These are phyloP conservation scores for Beauveria asiatica DNA, from an alignment of 2,329 filamentous ascomycete species.

Conservation along the genomic window DNA sequence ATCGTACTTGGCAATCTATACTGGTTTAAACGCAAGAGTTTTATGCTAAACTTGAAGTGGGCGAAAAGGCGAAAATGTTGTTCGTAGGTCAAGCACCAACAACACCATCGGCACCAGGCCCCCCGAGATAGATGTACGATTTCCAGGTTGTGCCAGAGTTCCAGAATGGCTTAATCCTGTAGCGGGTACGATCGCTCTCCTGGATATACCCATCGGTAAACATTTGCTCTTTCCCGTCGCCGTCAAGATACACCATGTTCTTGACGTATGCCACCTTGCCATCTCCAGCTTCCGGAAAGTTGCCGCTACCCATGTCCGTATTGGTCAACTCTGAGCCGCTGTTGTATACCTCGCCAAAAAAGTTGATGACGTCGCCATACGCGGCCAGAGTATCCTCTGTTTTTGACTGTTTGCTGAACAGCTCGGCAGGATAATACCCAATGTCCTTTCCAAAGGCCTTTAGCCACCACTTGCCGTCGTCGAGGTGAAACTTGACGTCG, in stretches of 20 bases:
- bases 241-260: slow-evolving; percentile 14
- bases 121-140: slow-evolving; percentile 15
- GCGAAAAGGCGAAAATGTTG: not conserved
- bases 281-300: slow-evolving; percentile 15
- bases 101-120: slow-evolving; percentile 15
- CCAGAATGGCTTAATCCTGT: slow-evolving; percentile 12
- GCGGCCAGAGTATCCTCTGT: slow-evolving; percentile 10
- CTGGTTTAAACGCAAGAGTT: not conserved
- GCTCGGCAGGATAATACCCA: slow-evolving; percentile 16
- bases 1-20: too few relatives aligned
- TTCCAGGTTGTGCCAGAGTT: slow-evolving; percentile 14
- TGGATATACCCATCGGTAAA: slow-evolving; percentile 7
- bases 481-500: slow-evolving; percentile 12
- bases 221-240: not conserved
- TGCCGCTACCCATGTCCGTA: slow-evolving; percentile 18
- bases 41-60: not conserved
- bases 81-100: slow-evolving; percentile 12
- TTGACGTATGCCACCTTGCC: slow-evolving; percentile 14
- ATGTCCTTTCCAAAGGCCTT: slow-evolving; percentile 12
- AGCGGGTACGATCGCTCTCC: slow-evolving; percentile 13
- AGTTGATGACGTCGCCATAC: slow-evolving; percentile 13
- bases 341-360: slow-evolving; percentile 18
- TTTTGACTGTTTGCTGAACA: slow-evolving; percentile 12
- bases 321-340: slow-evolving; percentile 13
- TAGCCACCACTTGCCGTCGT: slow-evolving; percentile 17